Base-by-base conservation (phyloP, 2,329 filamentous ascomycete genomes). In the Fusarium sp. region DNA sequence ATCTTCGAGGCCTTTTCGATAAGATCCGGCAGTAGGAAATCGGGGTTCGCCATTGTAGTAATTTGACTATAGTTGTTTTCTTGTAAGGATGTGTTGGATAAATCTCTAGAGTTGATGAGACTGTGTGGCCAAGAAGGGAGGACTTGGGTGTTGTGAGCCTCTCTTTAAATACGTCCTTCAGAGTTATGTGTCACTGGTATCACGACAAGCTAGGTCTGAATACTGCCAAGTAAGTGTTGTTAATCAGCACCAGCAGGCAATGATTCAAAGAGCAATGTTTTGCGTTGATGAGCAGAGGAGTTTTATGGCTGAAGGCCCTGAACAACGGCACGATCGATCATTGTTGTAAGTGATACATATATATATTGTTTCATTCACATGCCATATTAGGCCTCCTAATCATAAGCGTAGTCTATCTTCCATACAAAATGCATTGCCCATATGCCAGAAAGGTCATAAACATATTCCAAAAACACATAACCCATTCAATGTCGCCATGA, bases 361-460 rank as follows among this genome's bases (percentile, higher is more conserved):
- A n/a, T 26, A 41, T 58, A 57, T n/a, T 64, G 45, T 61, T 73
- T 63, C 58, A 63, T 74, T 63, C 47, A 51, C 56, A 70, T 51
- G 66, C 39, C 71, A 57, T 61, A 42, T 22, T 44, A 42, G 61
- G 54, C 66, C 42, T 59, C 31, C n/a, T 26, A 59, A 47, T 67
- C 55, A 44, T 57, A n/a, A 68, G 47, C 38, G 28, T 26, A 63
- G 69, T 72, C 68, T 72, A 72, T 72, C 61, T 70, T 45, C 22
- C 41, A 39, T 55, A 57, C 47, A 49, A 58, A 45, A 62, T 47
- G 41, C 56, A 22, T 66, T 58, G 24, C 65, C 44, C 44, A 54
- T 70, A 44, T 49, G 44, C 38, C 48, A 45, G 5, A 38, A 26
- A 49, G 31, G 13, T 58, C 59, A 26, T 69, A 52, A 45, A 44